Evolutionary conservation across 768 basidiomycete species (phyloP).

Genomic region (Lactarius trivialis): DNA sequence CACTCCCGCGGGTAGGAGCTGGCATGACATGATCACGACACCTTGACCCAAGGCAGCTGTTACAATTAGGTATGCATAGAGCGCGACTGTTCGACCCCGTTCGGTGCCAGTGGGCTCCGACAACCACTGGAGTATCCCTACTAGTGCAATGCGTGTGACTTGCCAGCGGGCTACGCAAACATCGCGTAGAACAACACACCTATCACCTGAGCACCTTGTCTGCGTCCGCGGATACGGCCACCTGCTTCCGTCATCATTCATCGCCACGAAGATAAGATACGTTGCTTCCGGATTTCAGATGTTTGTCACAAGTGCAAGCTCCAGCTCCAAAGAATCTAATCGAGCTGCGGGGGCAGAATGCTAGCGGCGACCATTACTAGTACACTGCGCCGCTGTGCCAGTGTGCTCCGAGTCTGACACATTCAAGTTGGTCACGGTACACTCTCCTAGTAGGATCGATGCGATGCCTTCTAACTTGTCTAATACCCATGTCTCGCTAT

Average conservation of each 20-base stretch:
- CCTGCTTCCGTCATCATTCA: constrained; percentile 6
- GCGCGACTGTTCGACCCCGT: neutral
- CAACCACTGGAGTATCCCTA: too few relatives aligned
- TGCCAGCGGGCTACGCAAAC: neutral
- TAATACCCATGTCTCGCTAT: neutral
- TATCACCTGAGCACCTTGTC: neutral
- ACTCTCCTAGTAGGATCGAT: neutral
- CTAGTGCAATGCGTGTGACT: neutral
- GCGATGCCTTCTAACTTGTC: neutral
- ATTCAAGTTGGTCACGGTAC: neutral
- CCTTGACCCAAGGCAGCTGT: neutral
- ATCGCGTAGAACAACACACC: neutral
- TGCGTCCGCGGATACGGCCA: neutral
- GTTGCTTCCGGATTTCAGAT: neutral
- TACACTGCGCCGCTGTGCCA: neutral
- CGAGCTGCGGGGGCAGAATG: neutral
- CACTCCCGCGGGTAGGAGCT: constrained; percentile 1
- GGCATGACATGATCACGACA: neutral
- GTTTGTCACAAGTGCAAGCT: neutral
- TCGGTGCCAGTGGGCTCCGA: neutral
- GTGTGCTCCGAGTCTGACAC: neutral
- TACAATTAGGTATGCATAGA: neutral
- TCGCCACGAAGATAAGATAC: neutral
- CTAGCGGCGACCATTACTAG: too few relatives aligned
- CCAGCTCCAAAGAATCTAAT: too few relatives aligned